Evolutionary conservation across 2,329 filamentous ascomycete species (phyloP), one percentile per base, ranked within the genome.

Genomic region (Pyrenophora tritici-repentis): DNA sequence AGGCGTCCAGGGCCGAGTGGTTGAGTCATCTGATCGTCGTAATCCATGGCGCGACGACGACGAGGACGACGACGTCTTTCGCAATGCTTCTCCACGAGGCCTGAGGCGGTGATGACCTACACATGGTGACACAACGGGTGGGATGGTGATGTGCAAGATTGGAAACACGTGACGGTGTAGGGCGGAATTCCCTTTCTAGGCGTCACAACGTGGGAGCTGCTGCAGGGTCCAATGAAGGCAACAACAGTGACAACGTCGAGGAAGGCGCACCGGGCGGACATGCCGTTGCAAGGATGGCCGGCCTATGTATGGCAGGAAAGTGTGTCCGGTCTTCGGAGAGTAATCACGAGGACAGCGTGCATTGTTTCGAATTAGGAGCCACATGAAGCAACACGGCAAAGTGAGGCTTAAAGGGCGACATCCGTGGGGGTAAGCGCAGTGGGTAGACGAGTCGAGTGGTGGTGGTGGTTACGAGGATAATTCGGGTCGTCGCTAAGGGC

Each of bases 161-260:
- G 13, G 52, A 44, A 48, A 42, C 48, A 54, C 53, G 37, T 43
- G 31, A 38, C 34, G 26, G 26, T 38, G 42, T 29, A 38, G 38
- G 42, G 33, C 46, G 47, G 33, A 38, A 55, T 41, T 26, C 55
- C 56, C 43, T 37, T 38, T 54, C 26, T 29, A 10, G 26, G 34
- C 41, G 50, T 42, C 48, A 56, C 14, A 34, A 42, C 54, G 56
- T 56, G 60, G 57, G 58, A 54, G 59, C 60, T 47, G 53, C 62
- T 66, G 60, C 65, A 67, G 63, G 65, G 65, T 66, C 65, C 61
- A 65, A 60, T 61, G 38, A 55, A 58, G 50, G 43, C 52, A 54
- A 46, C 22, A 29, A 41, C 18, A 46, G 51, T 26, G 42, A 37
- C 13, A 17, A 38, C 3, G 26, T 35, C 26, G 10, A 29, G 26